Evolutionary conservation across 2,329 filamentous ascomycete species (phyloP).

Genomic region (Hypoxylon sp.): DNA sequence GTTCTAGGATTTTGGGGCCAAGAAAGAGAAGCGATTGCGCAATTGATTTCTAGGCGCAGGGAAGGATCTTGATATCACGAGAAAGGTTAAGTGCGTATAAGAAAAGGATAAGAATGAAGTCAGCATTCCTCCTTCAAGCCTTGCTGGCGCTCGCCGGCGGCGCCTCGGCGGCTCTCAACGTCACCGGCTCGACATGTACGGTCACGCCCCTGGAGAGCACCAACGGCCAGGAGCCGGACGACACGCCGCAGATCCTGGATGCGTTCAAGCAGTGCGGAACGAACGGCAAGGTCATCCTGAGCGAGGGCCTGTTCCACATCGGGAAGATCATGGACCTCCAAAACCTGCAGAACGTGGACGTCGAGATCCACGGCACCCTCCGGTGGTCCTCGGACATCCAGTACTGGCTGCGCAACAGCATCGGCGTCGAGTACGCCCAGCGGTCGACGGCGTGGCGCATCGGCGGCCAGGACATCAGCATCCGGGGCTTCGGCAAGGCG

Average conservation of each 20-base stretch:
- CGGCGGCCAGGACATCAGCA: slow-evolving; percentile 62
- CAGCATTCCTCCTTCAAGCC: slow-evolving; percentile 23
- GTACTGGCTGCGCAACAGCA: slow-evolving; percentile 63
- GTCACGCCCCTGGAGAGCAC: slow-evolving; percentile 46
- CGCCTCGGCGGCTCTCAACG: slow-evolving; percentile 43
- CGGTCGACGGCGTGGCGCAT: slow-evolving; percentile 63
- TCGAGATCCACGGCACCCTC: slow-evolving; percentile 62
- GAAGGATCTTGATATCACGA: not conserved
- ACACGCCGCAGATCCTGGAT: slow-evolving; percentile 63
- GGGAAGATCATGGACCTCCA: slow-evolving; percentile 63
- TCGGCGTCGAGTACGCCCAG: slow-evolving; percentile 62
- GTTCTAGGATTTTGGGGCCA: not conserved
- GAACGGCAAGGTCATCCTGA: slow-evolving; percentile 64
- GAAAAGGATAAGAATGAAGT: slow-evolving; percentile 27
- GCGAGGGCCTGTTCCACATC: slow-evolving; percentile 62
- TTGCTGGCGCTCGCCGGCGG: slow-evolving; percentile 32
- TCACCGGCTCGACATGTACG: slow-evolving; percentile 49
- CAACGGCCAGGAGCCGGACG: slow-evolving; percentile 54
- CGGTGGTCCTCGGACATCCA: slow-evolving; percentile 56
- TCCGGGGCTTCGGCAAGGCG: slow-evolving; percentile 63
- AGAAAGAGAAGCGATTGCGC: slow-evolving; percentile 21
- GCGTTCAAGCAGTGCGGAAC: slow-evolving; percentile 63
- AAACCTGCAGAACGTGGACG: slow-evolving; percentile 59
- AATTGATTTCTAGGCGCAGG: slow-evolving; percentile 10
- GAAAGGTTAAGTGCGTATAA: slow-evolving; percentile 1